Conservation (phyloP, 2,329 filamentous ascomycete genomes). For the Lomentospora prolificans region DNA sequence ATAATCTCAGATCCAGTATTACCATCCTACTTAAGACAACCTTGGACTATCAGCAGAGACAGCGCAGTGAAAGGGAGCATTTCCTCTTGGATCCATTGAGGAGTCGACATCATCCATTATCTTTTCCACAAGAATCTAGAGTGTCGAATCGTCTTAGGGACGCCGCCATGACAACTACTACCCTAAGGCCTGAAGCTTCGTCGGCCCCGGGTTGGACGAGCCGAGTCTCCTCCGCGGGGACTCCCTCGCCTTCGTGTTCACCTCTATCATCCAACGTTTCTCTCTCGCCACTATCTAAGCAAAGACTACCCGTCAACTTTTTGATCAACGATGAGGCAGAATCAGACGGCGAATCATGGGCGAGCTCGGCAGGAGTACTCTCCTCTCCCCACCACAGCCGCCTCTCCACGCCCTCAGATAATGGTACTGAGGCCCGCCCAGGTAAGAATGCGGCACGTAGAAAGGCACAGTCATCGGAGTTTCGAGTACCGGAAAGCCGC, state of each 20-base stretch:
- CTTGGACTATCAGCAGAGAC: not conserved
- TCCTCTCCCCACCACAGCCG: slow-evolving; percentile 1
- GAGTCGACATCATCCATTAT: not conserved
- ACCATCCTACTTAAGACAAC: not conserved
- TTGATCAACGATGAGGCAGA: slow-evolving; percentile 1
- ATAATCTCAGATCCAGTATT: not conserved
- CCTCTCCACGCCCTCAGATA: slow-evolving; percentile 3
- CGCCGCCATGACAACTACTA: not conserved
- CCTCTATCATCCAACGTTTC: slow-evolving; percentile 1
- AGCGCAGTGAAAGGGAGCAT: not conserved
- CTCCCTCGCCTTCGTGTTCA: not conserved
- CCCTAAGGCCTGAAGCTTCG: not conserved
- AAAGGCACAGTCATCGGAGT: not conserved
- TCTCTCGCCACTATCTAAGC: slow-evolving; percentile 1
- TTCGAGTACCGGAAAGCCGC: not conserved
- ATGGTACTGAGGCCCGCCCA: not conserved
- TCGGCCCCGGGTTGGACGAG: not conserved
- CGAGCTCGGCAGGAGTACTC: not conserved
- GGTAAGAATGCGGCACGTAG: not conserved
- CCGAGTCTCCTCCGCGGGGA: not conserved
- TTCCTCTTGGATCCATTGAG: not conserved
- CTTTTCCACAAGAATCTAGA: not conserved
- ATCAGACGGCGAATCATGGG: not conserved
- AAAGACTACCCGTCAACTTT: slow-evolving; percentile 1
- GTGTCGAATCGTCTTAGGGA: not conserved